phyloP scores from a whole-genome alignment of 2,329 filamentous ascomycete genomes.

The Curvularia hawaiiensis region DNA sequence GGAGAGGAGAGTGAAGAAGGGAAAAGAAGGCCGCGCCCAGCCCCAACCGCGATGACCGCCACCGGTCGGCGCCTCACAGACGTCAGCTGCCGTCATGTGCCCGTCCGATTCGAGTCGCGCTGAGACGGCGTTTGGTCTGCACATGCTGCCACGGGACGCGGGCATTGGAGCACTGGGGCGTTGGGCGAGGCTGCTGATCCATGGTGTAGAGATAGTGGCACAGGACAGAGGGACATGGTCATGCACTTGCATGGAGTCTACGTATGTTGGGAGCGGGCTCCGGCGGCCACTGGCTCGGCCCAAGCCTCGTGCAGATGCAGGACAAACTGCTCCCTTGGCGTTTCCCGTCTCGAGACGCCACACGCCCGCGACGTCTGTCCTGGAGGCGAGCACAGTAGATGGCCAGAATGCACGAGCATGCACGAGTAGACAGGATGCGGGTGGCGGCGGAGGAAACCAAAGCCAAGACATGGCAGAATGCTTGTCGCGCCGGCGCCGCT shows the following conservation, averaged over 20 bases:
- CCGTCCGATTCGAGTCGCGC: too few relatives aligned
- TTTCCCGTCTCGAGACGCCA: too few relatives aligned
- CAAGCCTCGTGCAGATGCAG: neutral
- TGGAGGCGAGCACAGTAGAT: neutral
- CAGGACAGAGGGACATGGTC: too few relatives aligned
- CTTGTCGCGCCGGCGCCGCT: conserved; percentile 8
- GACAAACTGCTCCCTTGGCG: neutral
- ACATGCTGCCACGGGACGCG: conserved; percentile 13
- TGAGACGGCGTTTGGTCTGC: neutral
- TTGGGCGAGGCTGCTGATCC: neutral
- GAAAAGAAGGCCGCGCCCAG: conserved; percentile 3
- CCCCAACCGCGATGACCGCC: conserved; percentile 14
- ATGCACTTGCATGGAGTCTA: neutral
- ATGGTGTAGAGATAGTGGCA: neutral
- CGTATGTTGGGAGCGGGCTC: conserved; percentile 8
- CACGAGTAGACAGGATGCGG: neutral
- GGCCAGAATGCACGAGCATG: too few relatives aligned
- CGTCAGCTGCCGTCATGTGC: neutral
- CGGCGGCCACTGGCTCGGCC: neutral
- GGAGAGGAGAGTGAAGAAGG: neutral
- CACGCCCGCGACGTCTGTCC: too few relatives aligned
- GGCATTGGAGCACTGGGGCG: conserved; percentile 1
- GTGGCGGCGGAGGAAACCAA: neutral
- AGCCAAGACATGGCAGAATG: conserved; percentile 17
- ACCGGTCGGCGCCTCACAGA: conserved; percentile 17